Base-by-base conservation (phyloP, 2,329 filamentous ascomycete species). In the Penicillium frequentans region DNA sequence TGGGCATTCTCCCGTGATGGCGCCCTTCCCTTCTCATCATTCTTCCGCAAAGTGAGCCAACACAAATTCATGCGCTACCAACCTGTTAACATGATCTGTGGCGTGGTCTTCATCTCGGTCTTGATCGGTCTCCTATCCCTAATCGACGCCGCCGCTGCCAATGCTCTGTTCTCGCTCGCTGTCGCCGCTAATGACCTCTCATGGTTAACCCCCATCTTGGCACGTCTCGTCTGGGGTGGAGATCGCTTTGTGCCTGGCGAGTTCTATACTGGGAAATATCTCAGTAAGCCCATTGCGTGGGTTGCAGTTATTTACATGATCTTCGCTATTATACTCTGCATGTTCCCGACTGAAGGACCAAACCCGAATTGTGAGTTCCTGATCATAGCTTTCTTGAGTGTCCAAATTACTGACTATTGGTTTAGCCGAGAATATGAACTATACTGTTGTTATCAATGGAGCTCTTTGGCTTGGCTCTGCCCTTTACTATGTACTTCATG, bases 1-100 rank as follows among this genome's bases (percentile, higher is more conserved):
- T 88, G 85, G 85, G 85, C 85, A 0, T 87, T 87, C 67, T 83
- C 82, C 10, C 80, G 85, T 26, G 85, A 87, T 63, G 84, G 83
- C 1, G 85, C 84, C 1, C 75, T 87, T 1, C 85, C 85, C 0
- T 86, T 87, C 67, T 84, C 82, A 3, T 68, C 59, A 6, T 85
- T 83, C 70, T 84, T 86, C 70, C 77, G 84, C 29, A 77, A 79
- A 8, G 82, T 87, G 65, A 83, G 79, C 60, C 78, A 79, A 58
- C 74, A 74, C 2, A 35, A 29, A 24, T 10, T 35, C 1, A 78
- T 86, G 42, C 82, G 80, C 11, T 84, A 81, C 63, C 86, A 86
- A 52, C 85, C 85, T 0, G 74, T 86, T 14, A 80, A 83, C 33
- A 78, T 82, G 4, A 76, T 86, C 57, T 82, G 82, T 76, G 83